phyloP scores from a whole-genome alignment of 192 early-diverging fungal genomes.

The Gryganskiella cystojenkinii region DNA sequence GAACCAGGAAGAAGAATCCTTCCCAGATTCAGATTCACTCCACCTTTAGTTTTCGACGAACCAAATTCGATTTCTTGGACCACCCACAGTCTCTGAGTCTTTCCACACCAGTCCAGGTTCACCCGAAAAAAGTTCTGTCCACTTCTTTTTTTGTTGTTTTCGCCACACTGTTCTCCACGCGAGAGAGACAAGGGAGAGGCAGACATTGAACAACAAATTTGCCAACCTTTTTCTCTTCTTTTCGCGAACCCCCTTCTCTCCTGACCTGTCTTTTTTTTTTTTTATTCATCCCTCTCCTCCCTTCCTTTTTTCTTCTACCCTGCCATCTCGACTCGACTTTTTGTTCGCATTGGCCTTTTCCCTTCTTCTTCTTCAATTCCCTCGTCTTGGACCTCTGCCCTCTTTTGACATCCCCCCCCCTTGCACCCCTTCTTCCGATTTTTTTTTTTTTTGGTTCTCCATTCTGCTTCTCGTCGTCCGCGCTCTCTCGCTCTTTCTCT shows the following conservation, averaged over 20 bases:
- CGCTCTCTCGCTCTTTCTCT: constrained; percentile 7
- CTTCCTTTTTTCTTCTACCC: not conserved
- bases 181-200: not conserved
- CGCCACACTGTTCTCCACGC: constrained; percentile 27
- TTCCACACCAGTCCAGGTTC: too few species aligned
- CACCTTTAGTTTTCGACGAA: too few species aligned
- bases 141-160: not conserved
- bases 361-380: not conserved
- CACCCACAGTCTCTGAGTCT: too few species aligned
- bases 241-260: too few species aligned
- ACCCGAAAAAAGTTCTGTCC: not conserved
- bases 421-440: not conserved
- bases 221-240: too few species aligned
- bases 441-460: constrained; percentile 13
- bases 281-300: constrained; percentile 6
- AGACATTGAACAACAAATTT: too few species aligned
- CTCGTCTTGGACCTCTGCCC: too few species aligned
- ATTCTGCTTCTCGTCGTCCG: not conserved
- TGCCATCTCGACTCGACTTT: not conserved
- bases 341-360: not conserved
- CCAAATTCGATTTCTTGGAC: too few species aligned
- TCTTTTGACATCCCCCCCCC: not conserved
- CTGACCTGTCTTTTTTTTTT: too few species aligned
- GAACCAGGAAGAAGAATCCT: not conserved
- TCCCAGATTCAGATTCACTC: not conserved